Conservation (phyloP, 139 green algal species). For the Volvox africanus region DNA sequence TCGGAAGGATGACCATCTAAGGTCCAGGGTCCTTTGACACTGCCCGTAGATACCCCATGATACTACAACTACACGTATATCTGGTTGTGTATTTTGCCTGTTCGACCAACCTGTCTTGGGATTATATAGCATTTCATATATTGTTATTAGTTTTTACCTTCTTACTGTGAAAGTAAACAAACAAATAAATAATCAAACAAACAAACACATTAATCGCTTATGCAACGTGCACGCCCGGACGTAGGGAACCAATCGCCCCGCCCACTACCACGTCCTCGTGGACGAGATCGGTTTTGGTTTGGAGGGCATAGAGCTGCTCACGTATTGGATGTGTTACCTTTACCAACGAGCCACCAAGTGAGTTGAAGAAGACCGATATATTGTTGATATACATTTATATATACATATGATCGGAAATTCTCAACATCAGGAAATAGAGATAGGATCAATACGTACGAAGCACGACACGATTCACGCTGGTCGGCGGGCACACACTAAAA, state of each 20-base stretch:
- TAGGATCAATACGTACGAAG: too few species aligned
- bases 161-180: not conserved
- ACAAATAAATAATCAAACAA: not conserved
- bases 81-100: not conserved
- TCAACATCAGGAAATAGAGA: too few species aligned
- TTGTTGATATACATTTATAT: too few species aligned
- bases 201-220: not conserved
- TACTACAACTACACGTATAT: not conserved
- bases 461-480: too few species aligned
- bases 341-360: constrained; percentile 85
- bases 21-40: too few species aligned
- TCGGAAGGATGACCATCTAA: too few species aligned
- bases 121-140: not conserved
- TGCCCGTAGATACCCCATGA: too few species aligned
- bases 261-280: constrained; percentile 85
- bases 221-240: not conserved
- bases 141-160: not conserved
- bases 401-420: too few species aligned
- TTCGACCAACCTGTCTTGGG: not conserved
- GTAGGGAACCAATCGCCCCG: constrained; percentile 84
- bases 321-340: constrained; percentile 90
- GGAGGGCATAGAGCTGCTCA: constrained; percentile 85
- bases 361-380: not conserved
- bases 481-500: too few species aligned
- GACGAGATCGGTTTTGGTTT: constrained; percentile 88